phyloP scores from a whole-genome alignment of 176 grass and related monocot species.

The Oryza coarctata region DNA sequence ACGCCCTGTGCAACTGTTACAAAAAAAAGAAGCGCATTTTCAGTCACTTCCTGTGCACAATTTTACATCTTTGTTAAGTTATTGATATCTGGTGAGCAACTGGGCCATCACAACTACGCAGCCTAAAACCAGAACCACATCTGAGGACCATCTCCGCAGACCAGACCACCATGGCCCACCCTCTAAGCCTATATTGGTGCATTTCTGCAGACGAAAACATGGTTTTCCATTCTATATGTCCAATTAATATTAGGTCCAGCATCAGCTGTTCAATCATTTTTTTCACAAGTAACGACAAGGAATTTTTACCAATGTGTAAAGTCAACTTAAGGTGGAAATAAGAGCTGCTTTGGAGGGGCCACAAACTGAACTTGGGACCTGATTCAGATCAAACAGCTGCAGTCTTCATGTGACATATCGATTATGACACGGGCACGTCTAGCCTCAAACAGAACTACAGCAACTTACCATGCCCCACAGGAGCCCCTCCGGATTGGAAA shows the following conservation, averaged over 20 bases:
- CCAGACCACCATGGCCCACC: slow-evolving; percentile 21
- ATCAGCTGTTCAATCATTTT: background rate
- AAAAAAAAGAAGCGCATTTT: background rate
- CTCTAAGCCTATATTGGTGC: slow-evolving; percentile 31
- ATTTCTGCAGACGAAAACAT: slow-evolving; percentile 40
- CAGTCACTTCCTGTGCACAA: background rate
- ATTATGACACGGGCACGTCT: slow-evolving; percentile 34
- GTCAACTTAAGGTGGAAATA: background rate
- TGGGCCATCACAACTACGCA: slow-evolving; percentile 23
- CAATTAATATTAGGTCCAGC: slow-evolving; percentile 18
- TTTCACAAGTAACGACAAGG: slow-evolving; percentile 23
- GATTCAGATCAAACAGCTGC: slow-evolving; percentile 33
- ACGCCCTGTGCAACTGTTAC: background rate
- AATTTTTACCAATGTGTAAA: background rate
- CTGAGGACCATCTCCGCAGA: slow-evolving; percentile 36
- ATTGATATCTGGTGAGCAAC: slow-evolving; percentile 1
- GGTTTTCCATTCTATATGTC: slow-evolving; percentile 12
- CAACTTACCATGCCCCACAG: slow-evolving; percentile 25
- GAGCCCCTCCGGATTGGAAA: slow-evolving; percentile 3
- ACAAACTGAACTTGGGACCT: slow-evolving; percentile 8
- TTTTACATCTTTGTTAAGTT: slow-evolving; percentile 21
- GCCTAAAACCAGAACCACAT: slow-evolving; percentile 19
- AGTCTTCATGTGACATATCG: slow-evolving; percentile 32
- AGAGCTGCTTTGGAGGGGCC: background rate
- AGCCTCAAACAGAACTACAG: slow-evolving; percentile 25